A percentile compares a stretch with the other conserved stretches of the same genome.
These are phyloP conservation scores for Ilex aquifolium DNA, from an alignment of 257 asterid species.

Conservation along the genomic window DNA sequence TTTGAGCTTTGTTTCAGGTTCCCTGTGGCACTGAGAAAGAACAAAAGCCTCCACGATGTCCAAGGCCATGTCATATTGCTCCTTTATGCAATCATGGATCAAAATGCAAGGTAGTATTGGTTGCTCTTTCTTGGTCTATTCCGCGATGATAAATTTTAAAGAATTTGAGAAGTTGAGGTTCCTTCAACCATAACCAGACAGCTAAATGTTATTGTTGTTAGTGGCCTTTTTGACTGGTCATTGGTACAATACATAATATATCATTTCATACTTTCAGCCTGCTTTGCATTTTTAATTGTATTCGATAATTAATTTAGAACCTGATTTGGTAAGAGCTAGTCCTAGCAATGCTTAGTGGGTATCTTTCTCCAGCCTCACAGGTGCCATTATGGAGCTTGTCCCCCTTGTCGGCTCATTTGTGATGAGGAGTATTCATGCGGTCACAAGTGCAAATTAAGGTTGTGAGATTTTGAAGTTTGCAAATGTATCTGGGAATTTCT, in stretches of 20 bases:
- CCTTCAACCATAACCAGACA: too few relatives aligned
- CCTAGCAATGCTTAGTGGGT: constrained; percentile 9
- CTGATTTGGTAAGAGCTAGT: neutral
- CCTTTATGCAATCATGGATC: constrained; percentile 69
- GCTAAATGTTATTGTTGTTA: too few relatives aligned
- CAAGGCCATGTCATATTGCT: constrained; percentile 51
- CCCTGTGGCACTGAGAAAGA: constrained; percentile 91
- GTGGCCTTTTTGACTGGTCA: too few relatives aligned
- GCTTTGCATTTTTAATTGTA: too few relatives aligned
- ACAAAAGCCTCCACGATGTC: constrained; percentile 90
- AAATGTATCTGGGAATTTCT: constrained; percentile 8
- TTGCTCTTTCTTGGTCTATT: neutral
- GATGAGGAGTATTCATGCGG: constrained; percentile 76
- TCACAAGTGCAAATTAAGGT: constrained; percentile 84
- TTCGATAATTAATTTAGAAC: too few relatives aligned
- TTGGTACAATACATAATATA: too few relatives aligned
- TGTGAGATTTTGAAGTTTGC: constrained; percentile 5
- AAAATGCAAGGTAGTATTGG: constrained; percentile 55
- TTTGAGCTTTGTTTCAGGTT: constrained; percentile 52
- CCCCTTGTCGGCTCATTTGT: constrained; percentile 65
- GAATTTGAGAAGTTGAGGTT: too few relatives aligned
- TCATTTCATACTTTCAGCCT: too few relatives aligned
- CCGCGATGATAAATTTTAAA: too few relatives aligned
- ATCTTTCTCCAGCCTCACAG: constrained; percentile 67
- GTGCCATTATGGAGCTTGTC: constrained; percentile 96